Conservation (phyloP, 768 basidiomycete genomes). For the Boletus fagicola region DNA sequence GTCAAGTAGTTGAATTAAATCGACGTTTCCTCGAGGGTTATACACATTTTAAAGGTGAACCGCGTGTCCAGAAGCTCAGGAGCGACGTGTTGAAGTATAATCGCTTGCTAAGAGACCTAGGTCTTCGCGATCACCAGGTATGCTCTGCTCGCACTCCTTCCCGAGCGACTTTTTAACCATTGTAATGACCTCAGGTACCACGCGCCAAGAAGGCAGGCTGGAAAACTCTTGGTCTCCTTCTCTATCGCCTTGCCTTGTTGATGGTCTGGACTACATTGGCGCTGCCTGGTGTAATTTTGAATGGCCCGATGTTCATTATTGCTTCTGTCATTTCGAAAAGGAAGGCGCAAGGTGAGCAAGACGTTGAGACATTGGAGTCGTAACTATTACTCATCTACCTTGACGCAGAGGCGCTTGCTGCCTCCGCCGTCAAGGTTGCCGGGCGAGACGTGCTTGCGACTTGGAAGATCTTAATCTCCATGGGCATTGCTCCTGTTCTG, state of each 20-base stretch:
- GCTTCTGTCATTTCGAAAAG: conserved; percentile 83
- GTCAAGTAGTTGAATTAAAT: conserved; percentile 95
- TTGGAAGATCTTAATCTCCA: conserved; percentile 94
- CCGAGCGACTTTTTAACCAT: background rate
- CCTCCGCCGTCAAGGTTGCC: conserved; percentile 91
- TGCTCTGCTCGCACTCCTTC: conserved; percentile 9
- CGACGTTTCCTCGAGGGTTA: conserved; percentile 93
- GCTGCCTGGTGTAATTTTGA: conserved; percentile 86
- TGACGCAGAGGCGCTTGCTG: conserved; percentile 84
- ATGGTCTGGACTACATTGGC: conserved; percentile 80
- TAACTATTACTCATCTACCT: background rate
- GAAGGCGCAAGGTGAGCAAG: conserved; percentile 77
- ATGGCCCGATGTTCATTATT: conserved; percentile 89
- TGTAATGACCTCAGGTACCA: conserved; percentile 58
- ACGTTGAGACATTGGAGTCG: background rate
- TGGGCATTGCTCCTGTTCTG: conserved; percentile 85
- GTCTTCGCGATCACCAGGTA: conserved; percentile 92
- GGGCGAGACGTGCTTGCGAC: conserved; percentile 96
- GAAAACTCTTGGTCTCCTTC: conserved; percentile 81
- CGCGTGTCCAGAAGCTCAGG: conserved; percentile 78
- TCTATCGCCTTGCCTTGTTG: conserved; percentile 78
- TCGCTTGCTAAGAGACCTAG: conserved; percentile 80
- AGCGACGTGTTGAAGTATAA: conserved; percentile 87
- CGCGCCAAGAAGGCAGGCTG: conserved; percentile 80
- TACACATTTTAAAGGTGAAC: conserved; percentile 88